A percentile compares a stretch with the other conserved stretches of the same genome.
Evolutionary conservation across 23 red algal species (phyloP).

Genomic region (Gracilaria gracilis): DNA sequence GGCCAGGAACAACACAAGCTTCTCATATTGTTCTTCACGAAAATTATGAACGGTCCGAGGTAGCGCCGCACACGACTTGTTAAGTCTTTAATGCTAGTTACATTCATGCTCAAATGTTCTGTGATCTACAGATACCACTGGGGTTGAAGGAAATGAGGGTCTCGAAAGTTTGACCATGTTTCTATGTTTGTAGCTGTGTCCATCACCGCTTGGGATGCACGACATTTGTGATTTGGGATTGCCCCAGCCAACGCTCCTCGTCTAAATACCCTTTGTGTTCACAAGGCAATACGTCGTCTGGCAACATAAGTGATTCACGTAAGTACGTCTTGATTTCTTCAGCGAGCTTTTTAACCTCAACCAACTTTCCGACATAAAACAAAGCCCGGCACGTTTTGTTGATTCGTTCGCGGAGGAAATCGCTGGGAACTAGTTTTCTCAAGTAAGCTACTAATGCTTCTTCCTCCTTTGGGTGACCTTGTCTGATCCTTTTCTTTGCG

Average conservation of each 20-base stretch:
- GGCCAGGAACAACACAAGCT: not conserved
- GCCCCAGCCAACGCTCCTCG: not conserved
- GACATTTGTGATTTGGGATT: not conserved
- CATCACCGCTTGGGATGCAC: not conserved
- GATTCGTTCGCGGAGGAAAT: slow-evolving; percentile 6
- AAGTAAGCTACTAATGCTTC: slow-evolving; percentile 45
- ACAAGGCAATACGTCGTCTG: slow-evolving; percentile 28
- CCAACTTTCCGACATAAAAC: slow-evolving; percentile 21
- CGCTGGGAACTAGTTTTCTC: slow-evolving; percentile 36
- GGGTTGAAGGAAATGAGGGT: not conserved
- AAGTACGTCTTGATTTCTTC: slow-evolving; percentile 14
- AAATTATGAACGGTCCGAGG: not conserved
- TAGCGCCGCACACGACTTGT: too few relatives aligned
- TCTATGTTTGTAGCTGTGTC: not conserved
- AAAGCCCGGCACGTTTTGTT: slow-evolving; percentile 21
- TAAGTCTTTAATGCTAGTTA: too few relatives aligned
- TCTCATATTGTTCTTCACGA: not conserved
- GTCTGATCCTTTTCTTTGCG: slow-evolving; percentile 53
- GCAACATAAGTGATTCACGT: slow-evolving; percentile 23
- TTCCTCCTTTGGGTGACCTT: slow-evolving; percentile 61
- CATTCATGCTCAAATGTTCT: too few relatives aligned
- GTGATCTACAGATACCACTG: too few relatives aligned
- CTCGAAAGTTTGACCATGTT: not conserved
- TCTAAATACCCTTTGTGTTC: not conserved
- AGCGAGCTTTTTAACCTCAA: not conserved